phyloP scores from a whole-genome alignment of 371 early-diverging fungal species.

The Haplosporangium sp. region DNA sequence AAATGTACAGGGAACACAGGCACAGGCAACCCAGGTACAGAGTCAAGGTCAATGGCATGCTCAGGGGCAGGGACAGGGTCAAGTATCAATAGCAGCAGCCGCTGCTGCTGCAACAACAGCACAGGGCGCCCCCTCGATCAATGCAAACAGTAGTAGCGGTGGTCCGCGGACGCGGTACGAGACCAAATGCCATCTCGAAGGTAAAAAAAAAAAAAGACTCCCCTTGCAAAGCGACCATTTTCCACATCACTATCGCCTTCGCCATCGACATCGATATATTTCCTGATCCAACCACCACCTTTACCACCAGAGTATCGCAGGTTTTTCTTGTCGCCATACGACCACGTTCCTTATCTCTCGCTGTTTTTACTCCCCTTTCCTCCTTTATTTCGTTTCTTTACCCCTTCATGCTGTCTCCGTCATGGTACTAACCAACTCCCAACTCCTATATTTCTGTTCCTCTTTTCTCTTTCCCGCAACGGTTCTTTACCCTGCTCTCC shows the following conservation, averaged over 20 bases:
- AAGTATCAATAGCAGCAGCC: background rate
- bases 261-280: too few species aligned
- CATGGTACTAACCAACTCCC: too few species aligned
- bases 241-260: too few species aligned
- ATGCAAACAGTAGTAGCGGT: background rate
- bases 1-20: background rate
- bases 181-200: conserved; percentile 28
- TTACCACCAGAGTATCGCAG: too few species aligned
- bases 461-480: too few species aligned
- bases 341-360: too few species aligned
- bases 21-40: background rate
- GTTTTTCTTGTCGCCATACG: too few species aligned
- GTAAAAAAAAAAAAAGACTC: conserved; percentile 9
- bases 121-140: background rate
- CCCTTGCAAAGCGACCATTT: background rate
- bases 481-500: background rate
- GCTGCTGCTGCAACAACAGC: background rate
- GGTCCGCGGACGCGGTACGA: conserved; percentile 25
- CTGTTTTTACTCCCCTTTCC: too few species aligned
- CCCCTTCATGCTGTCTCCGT: background rate
- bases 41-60: background rate
- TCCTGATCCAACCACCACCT: too few species aligned
- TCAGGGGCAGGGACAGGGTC: background rate
- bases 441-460: background rate
- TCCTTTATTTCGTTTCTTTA: background rate